A percentile compares a stretch with the other conserved stretches of the same genome.
These are phyloP conservation scores for Aspergillus costaricaensis DNA, from an alignment of 2,329 filamentous ascomycete genomes.

Conservation along the genomic window DNA sequence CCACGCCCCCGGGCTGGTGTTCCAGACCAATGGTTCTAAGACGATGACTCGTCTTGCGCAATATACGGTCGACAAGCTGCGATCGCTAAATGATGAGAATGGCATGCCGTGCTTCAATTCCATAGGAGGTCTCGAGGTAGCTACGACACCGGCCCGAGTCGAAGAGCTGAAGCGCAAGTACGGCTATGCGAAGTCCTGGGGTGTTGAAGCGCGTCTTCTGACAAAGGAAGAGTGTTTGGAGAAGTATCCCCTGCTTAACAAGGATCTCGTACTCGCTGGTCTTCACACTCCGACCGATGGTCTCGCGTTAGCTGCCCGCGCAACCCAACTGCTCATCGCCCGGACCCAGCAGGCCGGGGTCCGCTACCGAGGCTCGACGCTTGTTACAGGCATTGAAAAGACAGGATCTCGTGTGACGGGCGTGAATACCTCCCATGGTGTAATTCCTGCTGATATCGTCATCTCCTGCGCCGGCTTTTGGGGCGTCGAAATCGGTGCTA, in stretches of 20 bases:
- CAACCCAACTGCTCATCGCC: conserved; percentile 62
- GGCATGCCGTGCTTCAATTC: conserved; percentile 60
- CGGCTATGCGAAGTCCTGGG: conserved; percentile 63
- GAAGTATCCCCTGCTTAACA: conserved; percentile 58
- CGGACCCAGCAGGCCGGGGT: conserved; percentile 61
- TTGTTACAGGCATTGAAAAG: conserved; percentile 60
- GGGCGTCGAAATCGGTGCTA: conserved; percentile 65
- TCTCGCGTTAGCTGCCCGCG: conserved; percentile 61
- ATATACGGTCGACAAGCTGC: conserved; percentile 64
- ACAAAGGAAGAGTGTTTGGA: conserved; percentile 54
- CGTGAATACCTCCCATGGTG: conserved; percentile 53
- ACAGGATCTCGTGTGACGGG: conserved; percentile 56
- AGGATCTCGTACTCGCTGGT: conserved; percentile 58
- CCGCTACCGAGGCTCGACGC: conserved; percentile 57
- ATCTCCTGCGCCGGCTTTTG: conserved; percentile 67
- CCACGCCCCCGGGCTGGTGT: conserved; percentile 65
- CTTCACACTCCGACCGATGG: conserved; percentile 64
- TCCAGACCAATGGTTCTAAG: conserved; percentile 57
- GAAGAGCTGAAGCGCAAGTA: conserved; percentile 65
- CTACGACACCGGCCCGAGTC: conserved; percentile 60
- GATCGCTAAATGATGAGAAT: conserved; percentile 51
- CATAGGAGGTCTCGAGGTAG: conserved; percentile 64
- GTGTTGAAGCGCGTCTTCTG: conserved; percentile 57
- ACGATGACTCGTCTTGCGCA: conserved; percentile 59
- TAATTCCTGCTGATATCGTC: conserved; percentile 60